Base-by-base conservation (phyloP, 2,329 filamentous ascomycete species). In the Claviceps capensis region DNA sequence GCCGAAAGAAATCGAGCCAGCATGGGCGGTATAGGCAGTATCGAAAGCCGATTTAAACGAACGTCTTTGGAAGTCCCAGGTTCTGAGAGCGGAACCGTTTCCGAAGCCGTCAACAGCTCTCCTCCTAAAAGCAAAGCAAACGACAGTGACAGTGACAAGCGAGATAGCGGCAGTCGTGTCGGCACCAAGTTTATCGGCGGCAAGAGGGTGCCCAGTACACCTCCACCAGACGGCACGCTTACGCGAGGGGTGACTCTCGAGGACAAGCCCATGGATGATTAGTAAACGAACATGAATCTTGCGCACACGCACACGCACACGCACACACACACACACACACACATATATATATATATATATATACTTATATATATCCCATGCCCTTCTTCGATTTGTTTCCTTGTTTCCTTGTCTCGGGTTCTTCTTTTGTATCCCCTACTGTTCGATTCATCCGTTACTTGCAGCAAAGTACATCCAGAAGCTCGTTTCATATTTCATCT, bases 41-140 rank as follows among this genome's bases (percentile, higher is more conserved):
- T 79, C 17, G 70, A 67, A 50, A 63, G 70, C 30, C 57, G 57
- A 48, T 62, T 73, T 53, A 82, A 81, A 66, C 74, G 84, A 57
- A 72, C 82, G 47, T 93, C 87, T 62, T 77, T 96, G 2, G 88
- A 95, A 60, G 89, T 96, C 2, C 90, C 90, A 3, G 78, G 79
- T 47, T 77, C 71, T 54, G 74, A 77, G 5, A 50, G 52, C 42
- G 69, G 73, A 30, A 62, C 53, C 64, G 73, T 57, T 60, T 66
- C 47, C 2, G 60, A 68, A 14, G 68, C 70, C 34, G 59, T 68
- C 44, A 78, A 78, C 57, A 74, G 74, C 49, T 58, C 63, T 43
- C 41, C 42, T 44, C 60, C 62, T 19, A 54, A 59, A 41, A 50
- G 54, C 45, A 62, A 62, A 52, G 51, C 50, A 16, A 41, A 54